Percentiles rank a stretch among this genome's conserved stretches.
These are phyloP conservation scores for Plantago elongata DNA, from an alignment of 257 asterid genomes.

Conservation along the genomic window DNA sequence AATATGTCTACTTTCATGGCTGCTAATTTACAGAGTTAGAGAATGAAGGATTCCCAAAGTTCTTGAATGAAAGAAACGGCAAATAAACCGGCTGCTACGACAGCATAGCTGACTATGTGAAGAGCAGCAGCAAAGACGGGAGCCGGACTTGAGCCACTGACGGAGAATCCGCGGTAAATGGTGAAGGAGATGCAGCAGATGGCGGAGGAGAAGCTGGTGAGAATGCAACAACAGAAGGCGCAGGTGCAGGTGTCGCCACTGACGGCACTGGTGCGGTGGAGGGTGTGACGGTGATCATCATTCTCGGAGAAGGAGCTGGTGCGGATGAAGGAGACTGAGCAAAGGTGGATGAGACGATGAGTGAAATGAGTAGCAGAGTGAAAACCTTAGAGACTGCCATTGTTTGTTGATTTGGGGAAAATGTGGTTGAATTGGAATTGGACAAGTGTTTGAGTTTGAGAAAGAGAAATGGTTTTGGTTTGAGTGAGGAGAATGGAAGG, in stretches of 20 bases:
- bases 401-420: not conserved
- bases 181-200: not conserved
- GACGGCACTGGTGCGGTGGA: not conserved
- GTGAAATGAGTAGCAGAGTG: not conserved
- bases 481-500: too few relatives aligned
- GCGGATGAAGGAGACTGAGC: constrained; percentile 1
- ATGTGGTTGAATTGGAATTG: not conserved
- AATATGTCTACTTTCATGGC: too few relatives aligned
- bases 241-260: not conserved
- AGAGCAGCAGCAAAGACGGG: constrained; percentile 1
- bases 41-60: too few relatives aligned
- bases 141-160: not conserved
- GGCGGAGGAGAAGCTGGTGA: constrained; percentile 10
- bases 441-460: not conserved
- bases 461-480: too few relatives aligned
- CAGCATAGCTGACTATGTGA: not conserved
- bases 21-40: too few relatives aligned
- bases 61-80: constrained; percentile 8
- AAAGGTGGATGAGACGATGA: not conserved
- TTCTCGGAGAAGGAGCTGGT: not conserved
- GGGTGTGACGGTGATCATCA: not conserved
- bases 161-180: not conserved
- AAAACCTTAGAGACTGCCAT: constrained; percentile 10
- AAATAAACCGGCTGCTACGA: not conserved
- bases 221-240: not conserved